Evolutionary conservation across 1,139 yeast species (phyloP).

Genomic region (Taphrina flavorubra): DNA sequence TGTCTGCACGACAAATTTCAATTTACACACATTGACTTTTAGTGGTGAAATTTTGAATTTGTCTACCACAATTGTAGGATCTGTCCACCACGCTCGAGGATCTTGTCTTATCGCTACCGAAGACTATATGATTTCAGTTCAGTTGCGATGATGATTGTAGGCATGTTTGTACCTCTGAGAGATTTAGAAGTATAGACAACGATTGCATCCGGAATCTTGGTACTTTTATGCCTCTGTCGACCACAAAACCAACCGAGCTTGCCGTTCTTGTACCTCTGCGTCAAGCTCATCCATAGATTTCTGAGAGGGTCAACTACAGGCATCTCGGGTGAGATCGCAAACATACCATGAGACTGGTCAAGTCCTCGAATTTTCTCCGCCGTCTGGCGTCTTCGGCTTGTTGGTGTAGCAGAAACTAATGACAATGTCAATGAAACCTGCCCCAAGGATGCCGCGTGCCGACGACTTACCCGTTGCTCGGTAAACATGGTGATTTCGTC

Average conservation of each 20-base stretch:
- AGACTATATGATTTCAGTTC: no score
- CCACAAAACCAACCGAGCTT: conserved; percentile 5
- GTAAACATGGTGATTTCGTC: conserved; percentile 18
- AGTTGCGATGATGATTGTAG: no score
- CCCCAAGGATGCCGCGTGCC: not conserved
- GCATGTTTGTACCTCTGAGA: no score
- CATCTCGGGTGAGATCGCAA: not conserved
- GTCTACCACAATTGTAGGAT: no score
- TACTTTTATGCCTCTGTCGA: not conserved
- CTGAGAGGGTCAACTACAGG: not conserved
- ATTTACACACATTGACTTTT: no score
- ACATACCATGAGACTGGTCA: conserved; percentile 15
- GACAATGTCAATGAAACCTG: not conserved
- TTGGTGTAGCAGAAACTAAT: conserved; percentile 64
- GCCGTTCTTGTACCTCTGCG: not conserved
- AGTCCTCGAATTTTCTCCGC: conserved; percentile 76
- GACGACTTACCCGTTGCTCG: conserved; percentile 25
- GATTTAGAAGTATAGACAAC: no score
- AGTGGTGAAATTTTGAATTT: no score
- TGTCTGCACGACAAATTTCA: no score
- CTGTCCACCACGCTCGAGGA: no score
- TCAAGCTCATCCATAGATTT: not conserved
- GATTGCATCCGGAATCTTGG: no score
- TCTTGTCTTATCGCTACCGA: no score
- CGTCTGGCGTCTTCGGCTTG: conserved; percentile 67